Conservation (phyloP, 305 asterid genomes). For the Withania somnifera region DNA sequence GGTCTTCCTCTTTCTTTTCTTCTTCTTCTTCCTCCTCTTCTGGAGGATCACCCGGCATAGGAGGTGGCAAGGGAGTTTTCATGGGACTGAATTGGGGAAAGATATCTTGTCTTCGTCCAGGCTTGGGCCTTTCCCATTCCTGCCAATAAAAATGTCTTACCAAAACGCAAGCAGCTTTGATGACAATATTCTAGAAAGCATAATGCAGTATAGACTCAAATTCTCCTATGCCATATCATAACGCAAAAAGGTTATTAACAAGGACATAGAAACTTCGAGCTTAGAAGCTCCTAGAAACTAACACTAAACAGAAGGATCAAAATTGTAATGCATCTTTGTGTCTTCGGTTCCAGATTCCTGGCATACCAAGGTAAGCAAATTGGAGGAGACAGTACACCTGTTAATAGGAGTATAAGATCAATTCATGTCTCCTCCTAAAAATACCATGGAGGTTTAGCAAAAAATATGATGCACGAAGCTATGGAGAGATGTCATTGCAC, state of each 20-base stretch:
- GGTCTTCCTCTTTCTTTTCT: constrained; percentile 55
- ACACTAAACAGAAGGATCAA: neutral
- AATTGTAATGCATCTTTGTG: neutral
- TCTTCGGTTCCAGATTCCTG: neutral
- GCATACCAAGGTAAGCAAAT: neutral
- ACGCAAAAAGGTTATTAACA: neutral
- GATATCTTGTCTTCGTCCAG: constrained; percentile 76
- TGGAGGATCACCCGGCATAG: constrained; percentile 73
- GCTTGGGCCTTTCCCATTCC: constrained; percentile 88
- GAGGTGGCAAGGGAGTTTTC: constrained; percentile 90
- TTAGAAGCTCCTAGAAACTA: neutral
- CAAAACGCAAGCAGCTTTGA: neutral
- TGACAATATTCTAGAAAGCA: neutral
- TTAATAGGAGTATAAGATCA: neutral
- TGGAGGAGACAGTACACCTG: neutral
- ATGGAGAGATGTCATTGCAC: neutral
- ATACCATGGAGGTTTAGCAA: neutral
- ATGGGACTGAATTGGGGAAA: constrained; percentile 88
- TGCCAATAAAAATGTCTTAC: constrained; percentile 16
- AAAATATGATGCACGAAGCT: neutral
- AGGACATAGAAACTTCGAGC: neutral
- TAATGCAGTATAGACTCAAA: neutral
- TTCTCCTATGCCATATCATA: neutral
- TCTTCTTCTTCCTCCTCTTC: constrained; percentile 78
- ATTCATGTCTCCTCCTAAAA: neutral